Evolutionary conservation across 352 stramenopile genomes (phyloP).

Genomic region (Globisporangium irregulare): DNA sequence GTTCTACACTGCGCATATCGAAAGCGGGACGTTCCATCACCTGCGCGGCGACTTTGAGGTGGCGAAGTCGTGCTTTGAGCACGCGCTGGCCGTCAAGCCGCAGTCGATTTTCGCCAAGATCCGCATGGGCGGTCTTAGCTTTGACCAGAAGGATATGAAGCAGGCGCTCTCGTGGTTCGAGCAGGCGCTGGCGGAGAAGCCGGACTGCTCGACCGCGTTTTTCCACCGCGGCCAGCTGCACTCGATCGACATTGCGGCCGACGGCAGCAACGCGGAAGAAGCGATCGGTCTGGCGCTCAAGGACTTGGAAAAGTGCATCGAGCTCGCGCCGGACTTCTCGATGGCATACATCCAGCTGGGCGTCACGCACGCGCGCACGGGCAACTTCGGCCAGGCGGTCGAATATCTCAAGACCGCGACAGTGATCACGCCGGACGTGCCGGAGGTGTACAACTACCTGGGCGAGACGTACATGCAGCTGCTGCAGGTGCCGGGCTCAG

Average conservation of each 20-base stretch:
- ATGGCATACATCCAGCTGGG: slow-evolving; percentile 85
- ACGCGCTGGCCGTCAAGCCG: slow-evolving; percentile 59
- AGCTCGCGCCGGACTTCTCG: slow-evolving; percentile 64
- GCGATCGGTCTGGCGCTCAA: slow-evolving; percentile 52
- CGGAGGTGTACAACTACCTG: slow-evolving; percentile 87
- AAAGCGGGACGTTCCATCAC: slow-evolving; percentile 77
- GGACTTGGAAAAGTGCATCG: slow-evolving; percentile 73
- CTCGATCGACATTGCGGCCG: slow-evolving; percentile 63
- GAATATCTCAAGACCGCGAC: slow-evolving; percentile 63
- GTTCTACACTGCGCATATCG: slow-evolving; percentile 75
- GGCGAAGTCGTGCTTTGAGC: slow-evolving; percentile 63
- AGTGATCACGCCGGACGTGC: slow-evolving; percentile 66
- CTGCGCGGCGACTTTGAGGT: slow-evolving; percentile 70
- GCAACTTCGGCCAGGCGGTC: slow-evolving; percentile 70
- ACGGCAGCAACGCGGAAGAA: slow-evolving; percentile 49
- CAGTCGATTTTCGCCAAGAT: slow-evolving; percentile 81
- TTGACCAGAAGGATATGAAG: slow-evolving; percentile 78
- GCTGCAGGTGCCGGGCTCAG: slow-evolving; percentile 48
- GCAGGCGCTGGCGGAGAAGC: slow-evolving; percentile 61
- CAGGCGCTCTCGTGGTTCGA: slow-evolving; percentile 77
- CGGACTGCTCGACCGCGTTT: slow-evolving; percentile 65
- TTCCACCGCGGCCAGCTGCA: slow-evolving; percentile 83
- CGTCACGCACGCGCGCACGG: slow-evolving; percentile 66
- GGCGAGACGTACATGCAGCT: slow-evolving; percentile 87
- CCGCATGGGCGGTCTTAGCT: slow-evolving; percentile 76